Evolutionary conservation across 805 yeast genomes (phyloP).

Genomic region (Wickerhamiella allomyrinae): DNA sequence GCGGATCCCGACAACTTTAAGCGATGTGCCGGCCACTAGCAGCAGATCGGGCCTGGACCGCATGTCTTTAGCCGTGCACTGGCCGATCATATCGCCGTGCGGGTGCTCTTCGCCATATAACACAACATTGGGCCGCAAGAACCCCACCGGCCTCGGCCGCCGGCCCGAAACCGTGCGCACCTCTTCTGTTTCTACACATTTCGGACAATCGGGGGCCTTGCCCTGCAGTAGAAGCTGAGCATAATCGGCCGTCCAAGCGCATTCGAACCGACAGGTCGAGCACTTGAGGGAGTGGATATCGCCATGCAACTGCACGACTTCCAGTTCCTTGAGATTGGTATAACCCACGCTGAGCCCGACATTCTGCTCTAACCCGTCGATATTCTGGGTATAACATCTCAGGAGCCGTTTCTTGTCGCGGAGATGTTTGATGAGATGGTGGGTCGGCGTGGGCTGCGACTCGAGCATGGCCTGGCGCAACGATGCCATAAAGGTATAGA

Average conservation of each 20-base stretch:
- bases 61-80: slow-evolving; percentile 53
- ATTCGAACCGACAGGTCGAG: slow-evolving; percentile 46
- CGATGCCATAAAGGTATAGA: slow-evolving; percentile 79
- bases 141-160: slow-evolving; percentile 60
- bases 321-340: slow-evolving; percentile 43
- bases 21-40: slow-evolving; percentile 83
- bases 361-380: slow-evolving; percentile 68
- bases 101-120: slow-evolving; percentile 93
- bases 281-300: slow-evolving; percentile 66
- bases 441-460: slow-evolving; percentile 78
- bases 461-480: slow-evolving; percentile 46
- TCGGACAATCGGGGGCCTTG: slow-evolving; percentile 60
- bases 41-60: slow-evolving; percentile 52
- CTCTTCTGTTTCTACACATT: slow-evolving; percentile 43
- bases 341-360: slow-evolving; percentile 42
- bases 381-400: slow-evolving; percentile 88
- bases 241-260: slow-evolving; percentile 46
- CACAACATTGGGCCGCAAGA: slow-evolving; percentile 77
- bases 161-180: slow-evolving; percentile 56
- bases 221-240: slow-evolving; percentile 41
- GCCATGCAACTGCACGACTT: slow-evolving; percentile 86
- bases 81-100: slow-evolving; percentile 61
- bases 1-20: slow-evolving; percentile 82
- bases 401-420: slow-evolving; percentile 52
- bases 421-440: slow-evolving; percentile 49